These are phyloP conservation scores for Chaetomiaceae sp. DNA, from an alignment of 2,329 filamentous ascomycete genomes.

Conservation along the genomic window DNA sequence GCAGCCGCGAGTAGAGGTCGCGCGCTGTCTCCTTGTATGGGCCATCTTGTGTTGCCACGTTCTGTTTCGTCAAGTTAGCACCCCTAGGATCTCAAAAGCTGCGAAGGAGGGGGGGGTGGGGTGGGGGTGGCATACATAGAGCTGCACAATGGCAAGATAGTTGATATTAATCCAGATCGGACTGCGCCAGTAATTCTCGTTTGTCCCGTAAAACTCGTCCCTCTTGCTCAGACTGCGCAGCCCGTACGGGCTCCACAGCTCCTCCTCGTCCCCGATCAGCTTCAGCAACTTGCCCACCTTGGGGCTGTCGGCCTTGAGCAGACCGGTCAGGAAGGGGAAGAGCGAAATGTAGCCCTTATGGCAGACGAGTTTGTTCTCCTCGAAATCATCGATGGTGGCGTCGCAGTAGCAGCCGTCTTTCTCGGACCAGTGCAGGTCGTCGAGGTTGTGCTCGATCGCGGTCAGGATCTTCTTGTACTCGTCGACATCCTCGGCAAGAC, in stretches of 20 bases:
- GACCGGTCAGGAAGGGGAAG: conserved; percentile 83
- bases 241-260: conserved; percentile 89
- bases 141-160: conserved; percentile 74
- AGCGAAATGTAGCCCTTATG: conserved; percentile 95
- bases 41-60: conserved; percentile 59
- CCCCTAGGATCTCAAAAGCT: no score
- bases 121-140: conserved; percentile 71
- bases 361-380: conserved; percentile 84
- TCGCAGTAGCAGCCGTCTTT: conserved; percentile 83
- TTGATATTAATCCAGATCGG: conserved; percentile 97
- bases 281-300: conserved; percentile 71
- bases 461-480: conserved; percentile 67
- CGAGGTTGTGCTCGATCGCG: conserved; percentile 79
- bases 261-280: conserved; percentile 71
- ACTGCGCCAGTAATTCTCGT: conserved; percentile 95
- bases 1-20: conserved; percentile 70
- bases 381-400: conserved; percentile 89
- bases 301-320: conserved; percentile 68
- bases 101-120: not conserved
- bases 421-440: conserved; percentile 89
- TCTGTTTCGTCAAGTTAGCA: conserved; percentile 36
- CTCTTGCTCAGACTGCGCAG: conserved; percentile 82
- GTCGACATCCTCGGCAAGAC: conserved; percentile 67
- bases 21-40: conserved; percentile 64
- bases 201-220: conserved; percentile 79